Base-by-base conservation (phyloP, 2,329 filamentous ascomycete genomes). In the Aspergillus sp. region DNA sequence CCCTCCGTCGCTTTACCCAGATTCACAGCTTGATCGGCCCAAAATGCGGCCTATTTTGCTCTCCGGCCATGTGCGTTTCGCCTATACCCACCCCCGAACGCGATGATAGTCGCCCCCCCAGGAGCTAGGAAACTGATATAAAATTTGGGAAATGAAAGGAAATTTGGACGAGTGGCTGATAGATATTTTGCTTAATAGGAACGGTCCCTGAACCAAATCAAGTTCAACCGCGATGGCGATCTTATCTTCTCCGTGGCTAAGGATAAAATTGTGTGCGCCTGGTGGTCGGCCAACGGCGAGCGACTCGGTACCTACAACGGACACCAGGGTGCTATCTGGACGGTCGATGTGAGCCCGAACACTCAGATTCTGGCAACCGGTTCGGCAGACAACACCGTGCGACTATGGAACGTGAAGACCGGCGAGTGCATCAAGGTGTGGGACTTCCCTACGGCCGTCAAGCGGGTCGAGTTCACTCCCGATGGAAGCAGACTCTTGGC, bases 311-410 rank as follows among this genome's bases (percentile, higher is more conserved):
- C 94, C 71, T 99, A 98, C 83, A 89, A 91, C 76, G 95, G 95
- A 78, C 95, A 99, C 82, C 90, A 96, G 79, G 95, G 95, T 81
- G 94, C 95, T 72, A 91, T 99, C 83, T 99, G 95, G 95, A 97
- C 95, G 65, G 91, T 99, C 79, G 95, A 99, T 76, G 90, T 97
- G 74, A 91, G 97, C 82, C 93, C 94, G 67, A 92, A 92, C 72
- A 91, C 90, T 66, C 91, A 91, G 72, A 87, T 99, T 75, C 89
- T 98, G 75, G 95, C 94, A 74, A 96, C 91, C 63, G 95, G 95
- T 72, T 95, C 93, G 71, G 95, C 95, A 79, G 95, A 99, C 83
- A 98, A 98, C 85, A 97, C 94, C 48, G 94, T 99, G 80, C 89
- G 93, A 74, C 85, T 99, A 73, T 99, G 95, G 95, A 92, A 99